Evolutionary conservation across 371 early-diverging fungal genomes (phyloP).

Genomic region (Mucor circinelloides): DNA sequence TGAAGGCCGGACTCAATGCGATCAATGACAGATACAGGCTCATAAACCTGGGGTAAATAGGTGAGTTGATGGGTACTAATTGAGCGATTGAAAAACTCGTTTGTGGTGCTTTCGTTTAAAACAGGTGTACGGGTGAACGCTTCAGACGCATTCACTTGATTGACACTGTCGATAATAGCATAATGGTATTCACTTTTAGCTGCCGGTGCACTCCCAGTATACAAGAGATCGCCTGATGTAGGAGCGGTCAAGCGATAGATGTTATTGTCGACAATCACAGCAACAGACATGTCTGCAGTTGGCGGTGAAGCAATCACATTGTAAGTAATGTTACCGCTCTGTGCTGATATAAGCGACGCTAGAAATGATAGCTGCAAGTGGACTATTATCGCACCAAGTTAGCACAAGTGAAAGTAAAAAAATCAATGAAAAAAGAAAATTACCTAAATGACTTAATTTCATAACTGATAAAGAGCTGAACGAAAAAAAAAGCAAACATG

Average conservation of each 20-base stretch:
- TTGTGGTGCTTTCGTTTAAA: slow-evolving; percentile 1
- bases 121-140: slow-evolving; percentile 16
- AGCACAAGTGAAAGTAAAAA: neutral
- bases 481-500: neutral
- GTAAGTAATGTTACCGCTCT: slow-evolving; percentile 7
- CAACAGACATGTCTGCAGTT: neutral
- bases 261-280: slow-evolving; percentile 14
- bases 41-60: slow-evolving; percentile 8
- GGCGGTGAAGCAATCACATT: slow-evolving; percentile 15
- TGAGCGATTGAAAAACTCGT: slow-evolving; percentile 28
- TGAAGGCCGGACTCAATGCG: slow-evolving; percentile 19
- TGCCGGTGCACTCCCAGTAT: slow-evolving; percentile 20
- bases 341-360: neutral
- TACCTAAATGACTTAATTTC: neutral
- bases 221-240: neutral
- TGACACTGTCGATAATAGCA: neutral
- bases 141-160: slow-evolving; percentile 11
- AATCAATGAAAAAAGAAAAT: neutral
- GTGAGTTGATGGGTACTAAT: neutral
- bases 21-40: slow-evolving; percentile 3
- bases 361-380: neutral
- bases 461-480: neutral
- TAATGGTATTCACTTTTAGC: slow-evolving; percentile 21
- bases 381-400: neutral
- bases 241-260: neutral